Evolutionary conservation across 2,329 filamentous ascomycete species (phyloP).

Genomic region (Aspergillus sp.): DNA sequence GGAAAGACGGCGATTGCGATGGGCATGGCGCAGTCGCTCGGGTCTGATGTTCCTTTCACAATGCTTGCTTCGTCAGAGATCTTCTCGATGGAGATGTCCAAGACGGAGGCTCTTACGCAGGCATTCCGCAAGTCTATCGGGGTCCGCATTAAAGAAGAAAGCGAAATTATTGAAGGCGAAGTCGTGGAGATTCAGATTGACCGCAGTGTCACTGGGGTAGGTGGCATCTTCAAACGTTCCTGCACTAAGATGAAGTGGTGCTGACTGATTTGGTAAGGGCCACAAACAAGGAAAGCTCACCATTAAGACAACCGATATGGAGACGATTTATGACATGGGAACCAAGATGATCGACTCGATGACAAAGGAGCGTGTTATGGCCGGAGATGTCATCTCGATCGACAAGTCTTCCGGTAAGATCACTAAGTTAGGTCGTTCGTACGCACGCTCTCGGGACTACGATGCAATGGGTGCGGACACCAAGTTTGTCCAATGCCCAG

Average conservation of each 20-base stretch:
- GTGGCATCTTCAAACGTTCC: constrained; percentile 11
- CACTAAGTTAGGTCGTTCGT: constrained; percentile 90
- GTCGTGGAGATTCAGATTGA: constrained; percentile 99
- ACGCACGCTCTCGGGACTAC: constrained; percentile 91
- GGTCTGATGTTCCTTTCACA: constrained; percentile 90
- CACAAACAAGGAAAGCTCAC: constrained; percentile 99
- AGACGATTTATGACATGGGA: constrained; percentile 98
- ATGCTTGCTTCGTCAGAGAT: constrained; percentile 94
- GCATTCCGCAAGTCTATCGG: constrained; percentile 99
- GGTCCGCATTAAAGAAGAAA: constrained; percentile 97
- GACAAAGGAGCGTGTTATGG: constrained; percentile 99
- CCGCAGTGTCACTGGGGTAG: constrained; percentile 79
- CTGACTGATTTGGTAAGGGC: constrained; percentile 41
- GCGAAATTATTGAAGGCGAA: constrained; percentile 97
- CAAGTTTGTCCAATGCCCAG: constrained; percentile 95
- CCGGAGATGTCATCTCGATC: constrained; percentile 95
- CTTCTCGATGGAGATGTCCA: constrained; percentile 98
- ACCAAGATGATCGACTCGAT: constrained; percentile 99
- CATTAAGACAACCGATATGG: constrained; percentile 99
- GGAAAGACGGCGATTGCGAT: constrained; percentile 98
- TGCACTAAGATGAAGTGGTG: not conserved
- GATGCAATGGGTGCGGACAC: constrained; percentile 98
- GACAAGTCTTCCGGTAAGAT: constrained; percentile 98
- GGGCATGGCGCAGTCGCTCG: constrained; percentile 95
- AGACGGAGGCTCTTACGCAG: constrained; percentile 95